These are phyloP conservation scores for Talaromyces adpressus DNA, from an alignment of 495 filamentous ascomycete species.

Conservation along the genomic window DNA sequence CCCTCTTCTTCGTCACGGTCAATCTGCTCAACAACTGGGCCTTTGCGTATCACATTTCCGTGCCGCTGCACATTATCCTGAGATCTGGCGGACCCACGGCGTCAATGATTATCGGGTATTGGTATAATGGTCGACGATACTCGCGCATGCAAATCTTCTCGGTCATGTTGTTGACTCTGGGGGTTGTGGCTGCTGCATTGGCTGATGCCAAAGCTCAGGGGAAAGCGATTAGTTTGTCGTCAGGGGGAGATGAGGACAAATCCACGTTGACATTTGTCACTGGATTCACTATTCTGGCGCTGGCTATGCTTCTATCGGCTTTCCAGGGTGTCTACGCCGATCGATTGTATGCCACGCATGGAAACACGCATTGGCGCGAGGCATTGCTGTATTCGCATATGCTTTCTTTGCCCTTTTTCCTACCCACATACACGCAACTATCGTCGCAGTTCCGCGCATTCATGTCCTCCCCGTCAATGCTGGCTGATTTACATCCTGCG, in stretches of 20 bases:
- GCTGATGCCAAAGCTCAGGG: conserved; percentile 82
- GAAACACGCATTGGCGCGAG: conserved; percentile 82
- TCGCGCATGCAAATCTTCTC: conserved; percentile 69
- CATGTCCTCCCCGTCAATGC: conserved; percentile 36
- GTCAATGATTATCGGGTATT: conserved; percentile 77
- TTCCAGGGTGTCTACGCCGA: conserved; percentile 95
- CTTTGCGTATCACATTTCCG: conserved; percentile 93
- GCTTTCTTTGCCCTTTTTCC: conserved; percentile 64
- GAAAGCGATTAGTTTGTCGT: conserved; percentile 20
- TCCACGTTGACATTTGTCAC: conserved; percentile 46
- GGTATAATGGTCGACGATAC: conserved; percentile 76
- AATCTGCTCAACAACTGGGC: conserved; percentile 97
- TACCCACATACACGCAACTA: conserved; percentile 40
- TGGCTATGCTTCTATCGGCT: conserved; percentile 85
- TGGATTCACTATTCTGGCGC: conserved; percentile 75
- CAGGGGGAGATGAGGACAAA: conserved; percentile 8
- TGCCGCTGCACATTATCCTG: conserved; percentile 94
- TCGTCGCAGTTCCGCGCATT: conserved; percentile 40
- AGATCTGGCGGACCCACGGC: conserved; percentile 92
- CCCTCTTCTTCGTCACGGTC: conserved; percentile 83
- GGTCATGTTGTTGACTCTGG: conserved; percentile 74
- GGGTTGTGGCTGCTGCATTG: conserved; percentile 79
- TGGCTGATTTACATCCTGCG: conserved; percentile 14
- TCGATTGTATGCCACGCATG: conserved; percentile 75
- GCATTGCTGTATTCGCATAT: conserved; percentile 91